Evolutionary conservation across 306 rosid species (phyloP), one percentile per base, ranked within the genome.

Genomic region (Fragaria nilgerrensis): DNA sequence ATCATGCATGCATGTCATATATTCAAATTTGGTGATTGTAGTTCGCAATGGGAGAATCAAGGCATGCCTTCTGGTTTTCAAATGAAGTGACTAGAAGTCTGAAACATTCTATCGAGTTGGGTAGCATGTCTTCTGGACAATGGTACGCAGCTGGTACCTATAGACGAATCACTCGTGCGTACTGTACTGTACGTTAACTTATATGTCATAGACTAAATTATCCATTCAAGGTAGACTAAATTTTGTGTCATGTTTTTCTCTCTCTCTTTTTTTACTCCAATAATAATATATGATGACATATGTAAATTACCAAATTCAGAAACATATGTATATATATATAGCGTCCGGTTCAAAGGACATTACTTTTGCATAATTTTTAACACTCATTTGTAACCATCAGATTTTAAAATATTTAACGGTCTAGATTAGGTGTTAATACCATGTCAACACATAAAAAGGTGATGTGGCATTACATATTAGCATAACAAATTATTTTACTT

Each of bases 61-160:
- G 11, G 2, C 74, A 63, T 27, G 58, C 72, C 73, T 67, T 49
- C n/a, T 52, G 25, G 7, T 73, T 72, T 50, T 52, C 62, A 69
- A 82, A 82, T 44, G 59, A 19, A 75, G 61, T 1, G 36, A 32
- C 36, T 32, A 32, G 47, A 43, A 10, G 47, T 43, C 47, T 15
- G 10, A 6, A 27, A 39, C 49, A 78, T 47, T 74, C 59, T 74
- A 32, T 61, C 8, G 34, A 68, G 56, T 78, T 49, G 55, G 79
- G 77, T 61, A 77, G 74, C 75, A 70, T 75, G 45, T 61, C 19
- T n/a, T 45, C 13, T 68, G 68, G 77, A 32, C 36, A 32, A 78
- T 43, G 47, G 47, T 43, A 43, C 47, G 36, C 36, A 32, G 13
- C 47, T 43, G 13, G 41, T 52, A 73, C 67, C 22, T 47, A 17